Base-by-base conservation (phyloP, 2,329 filamentous ascomycete species). In the Penicillium sp. region DNA sequence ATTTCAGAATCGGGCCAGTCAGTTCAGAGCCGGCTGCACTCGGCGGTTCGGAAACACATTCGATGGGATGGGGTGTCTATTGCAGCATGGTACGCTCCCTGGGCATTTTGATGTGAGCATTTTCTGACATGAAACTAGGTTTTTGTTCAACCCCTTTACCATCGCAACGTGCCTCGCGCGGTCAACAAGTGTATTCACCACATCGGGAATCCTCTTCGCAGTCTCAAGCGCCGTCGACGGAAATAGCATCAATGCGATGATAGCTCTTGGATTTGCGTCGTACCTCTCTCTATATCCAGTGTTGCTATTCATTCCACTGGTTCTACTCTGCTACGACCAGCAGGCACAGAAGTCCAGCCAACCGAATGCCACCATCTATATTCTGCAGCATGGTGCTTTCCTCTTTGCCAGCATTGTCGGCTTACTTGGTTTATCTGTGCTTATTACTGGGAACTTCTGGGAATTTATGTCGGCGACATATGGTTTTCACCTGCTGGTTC, bases 121-220 rank as follows among this genome's bases (percentile, higher is more conserved):
- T 12, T 33, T 26, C 36, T 41, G 7, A 44, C 9, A 50, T 31
- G 13, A 20, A 8, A n/a, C 7, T 28, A 92, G 86, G 49, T 96
- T 86, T 60, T 76, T 98, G 2, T 90, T 96, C 68, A 96, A 93
- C 61, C 92, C 92, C 0, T 94, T 95, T 60, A 94, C 89, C 1
- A 79, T 98, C 44, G 80, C 88, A 30, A 89, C 88, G 12, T 96
- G 90, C 61, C 75, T 98, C 42, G 90, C 85, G 16, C 84, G 90
- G 27, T 85, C 92, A 1, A 95, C 90, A 0, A 85, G 80, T 45
- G 80, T 90, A 41, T 90, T 98, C 60, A 89, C 88, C 1, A 92
- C 85, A 39, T 84, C 85, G 59, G 88, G 88, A 52, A 85, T 95
- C 51, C 77, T 96, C 18, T 79, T 85, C 48, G 85, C 90, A 45